Conservation (phyloP, 2,329 filamentous ascomycete genomes). For the Phaeosphaeriaceae sp. region DNA sequence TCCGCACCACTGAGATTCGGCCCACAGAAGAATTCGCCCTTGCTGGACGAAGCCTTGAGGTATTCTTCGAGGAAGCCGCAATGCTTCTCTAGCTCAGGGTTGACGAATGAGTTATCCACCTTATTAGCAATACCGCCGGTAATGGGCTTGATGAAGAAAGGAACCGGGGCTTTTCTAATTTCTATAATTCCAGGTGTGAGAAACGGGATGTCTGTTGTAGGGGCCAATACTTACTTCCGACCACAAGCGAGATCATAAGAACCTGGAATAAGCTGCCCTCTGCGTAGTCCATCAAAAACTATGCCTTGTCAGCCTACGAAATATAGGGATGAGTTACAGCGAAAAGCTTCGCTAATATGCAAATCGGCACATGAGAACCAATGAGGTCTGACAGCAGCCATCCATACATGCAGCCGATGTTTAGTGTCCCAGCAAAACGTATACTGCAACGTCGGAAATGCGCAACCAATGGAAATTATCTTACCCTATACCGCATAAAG, state of each 20-base stretch:
- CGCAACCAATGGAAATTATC: constrained; percentile 4
- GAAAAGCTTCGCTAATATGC: no score
- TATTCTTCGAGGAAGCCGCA: constrained; percentile 60
- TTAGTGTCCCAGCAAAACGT: background rate
- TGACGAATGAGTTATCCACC: constrained; percentile 54
- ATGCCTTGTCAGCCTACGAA: constrained; percentile 39
- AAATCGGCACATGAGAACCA: background rate
- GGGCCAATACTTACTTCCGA: constrained; percentile 45
- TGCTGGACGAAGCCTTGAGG: constrained; percentile 53
- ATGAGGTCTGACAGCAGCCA: background rate
- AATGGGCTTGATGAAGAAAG: constrained; percentile 73
- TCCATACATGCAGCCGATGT: background rate
- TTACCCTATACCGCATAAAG: constrained; percentile 63
- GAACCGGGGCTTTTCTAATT: constrained; percentile 61
- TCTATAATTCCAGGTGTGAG: constrained; percentile 8
- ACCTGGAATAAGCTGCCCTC: constrained; percentile 84
- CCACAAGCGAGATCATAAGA: constrained; percentile 68
- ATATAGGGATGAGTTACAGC: background rate
- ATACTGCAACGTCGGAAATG: background rate
- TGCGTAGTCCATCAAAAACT: constrained; percentile 72
- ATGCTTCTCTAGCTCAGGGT: constrained; percentile 56
- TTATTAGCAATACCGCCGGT: constrained; percentile 61
- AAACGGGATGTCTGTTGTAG: background rate
- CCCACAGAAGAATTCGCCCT: constrained; percentile 60
- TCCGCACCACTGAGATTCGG: constrained; percentile 58